Conservation (phyloP, 1,284 basidiomycete genomes). For the Apiotrichum veenhuisii region DNA sequence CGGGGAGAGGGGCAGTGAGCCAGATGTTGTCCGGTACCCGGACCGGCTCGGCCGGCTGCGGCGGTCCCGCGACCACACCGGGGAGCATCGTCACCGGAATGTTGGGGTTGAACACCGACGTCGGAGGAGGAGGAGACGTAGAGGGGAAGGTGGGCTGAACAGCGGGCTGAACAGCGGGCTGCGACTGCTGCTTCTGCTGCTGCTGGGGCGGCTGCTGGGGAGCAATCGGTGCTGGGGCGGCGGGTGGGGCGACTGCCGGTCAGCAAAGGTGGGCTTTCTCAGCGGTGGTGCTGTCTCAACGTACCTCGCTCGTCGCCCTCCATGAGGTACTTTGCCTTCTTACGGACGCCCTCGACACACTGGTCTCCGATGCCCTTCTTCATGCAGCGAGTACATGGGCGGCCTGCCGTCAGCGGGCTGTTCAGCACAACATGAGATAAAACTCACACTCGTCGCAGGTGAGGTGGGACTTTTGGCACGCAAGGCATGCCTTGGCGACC, state of each 20-base stretch:
- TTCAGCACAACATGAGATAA: not conserved
- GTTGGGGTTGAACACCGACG: constrained; percentile 12
- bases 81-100: constrained; percentile 17
- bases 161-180: not conserved
- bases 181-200: not conserved
- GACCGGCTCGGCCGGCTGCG: constrained; percentile 8
- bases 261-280: not conserved
- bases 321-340: constrained; percentile 95
- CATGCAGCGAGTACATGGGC: constrained; percentile 90
- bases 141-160: constrained; percentile 6
- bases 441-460: constrained; percentile 90
- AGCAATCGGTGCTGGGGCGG: not conserved
- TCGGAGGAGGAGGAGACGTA: constrained; percentile 9
- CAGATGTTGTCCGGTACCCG: constrained; percentile 25
- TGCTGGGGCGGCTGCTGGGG: not conserved
- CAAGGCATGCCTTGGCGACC: constrained; percentile 68
- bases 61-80: constrained; percentile 9
- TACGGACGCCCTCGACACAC: constrained; percentile 90
- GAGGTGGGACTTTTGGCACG: constrained; percentile 89
- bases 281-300: no score
- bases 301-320: constrained; percentile 85
- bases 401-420: constrained; percentile 56
- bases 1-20: constrained; percentile 23
- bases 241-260: not conserved
- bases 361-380: constrained; percentile 86